Evolutionary conservation across 73 alveolate species (phyloP), one percentile per base, ranked within the genome.

Genomic region (Symbiodinium natans): DNA sequence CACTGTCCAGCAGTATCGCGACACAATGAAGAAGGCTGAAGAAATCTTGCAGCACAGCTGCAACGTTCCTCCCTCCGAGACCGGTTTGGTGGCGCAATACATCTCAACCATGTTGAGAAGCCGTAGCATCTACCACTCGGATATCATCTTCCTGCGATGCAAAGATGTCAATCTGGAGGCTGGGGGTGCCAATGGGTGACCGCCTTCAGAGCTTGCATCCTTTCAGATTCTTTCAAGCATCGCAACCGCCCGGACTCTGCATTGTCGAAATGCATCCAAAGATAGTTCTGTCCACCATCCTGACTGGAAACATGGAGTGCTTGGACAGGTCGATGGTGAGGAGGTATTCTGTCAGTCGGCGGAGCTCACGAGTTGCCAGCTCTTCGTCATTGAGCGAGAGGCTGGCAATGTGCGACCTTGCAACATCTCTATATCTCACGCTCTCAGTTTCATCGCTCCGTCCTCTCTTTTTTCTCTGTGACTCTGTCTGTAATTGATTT

Each of bases 151-250:
- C 68, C 36, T 90, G 75, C 97, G 97, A n/a, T 90, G 88, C 41
- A 82, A 71, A 15, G 97, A 90, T n/a, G 80, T 90, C 40, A 90
- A 90, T 39, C 33, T 90, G 89, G 97, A 90, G 97, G 97, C 94
- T 15, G 39, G 39, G 82, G 23, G 71, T 15, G 17, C 10, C n/a
- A 6, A 27, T 21, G 21, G n/a, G n/a, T n/a, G n/a, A n/a, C n/a
- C n/a, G 68, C 68, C 21, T 21, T 27, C 29, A 27, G 27, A 46
- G 59, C 59, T 46, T 46, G 59, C 59, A 46, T 13, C 17, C 25
- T 46, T 46, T 13, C 59, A 46, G 59, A 13, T 46, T 46, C 25
- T 46, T 13, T 46, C n/a, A n/a, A n/a, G n/a, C n/a, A n/a, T 46
- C 25, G 59, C 59, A 46, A 21, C 59, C 17, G 59, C 56, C 19